Evolutionary conservation across 495 filamentous ascomycete genomes (phyloP).

Genomic region (Tetracladium setigerum): DNA sequence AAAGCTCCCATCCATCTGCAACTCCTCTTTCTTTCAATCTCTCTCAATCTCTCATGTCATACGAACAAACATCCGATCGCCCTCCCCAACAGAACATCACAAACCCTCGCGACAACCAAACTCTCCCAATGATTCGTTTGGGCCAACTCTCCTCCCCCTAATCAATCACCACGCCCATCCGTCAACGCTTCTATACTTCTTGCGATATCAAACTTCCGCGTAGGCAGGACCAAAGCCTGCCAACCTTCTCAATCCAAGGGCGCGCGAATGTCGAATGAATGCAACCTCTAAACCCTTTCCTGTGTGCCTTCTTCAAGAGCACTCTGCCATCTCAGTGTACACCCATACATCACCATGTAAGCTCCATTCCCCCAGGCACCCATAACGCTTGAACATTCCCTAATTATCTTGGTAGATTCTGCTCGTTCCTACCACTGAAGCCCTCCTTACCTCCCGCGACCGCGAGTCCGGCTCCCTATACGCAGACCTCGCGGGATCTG

Average conservation of each 20-base stretch:
- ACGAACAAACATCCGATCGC: no score
- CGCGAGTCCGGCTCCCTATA: slow-evolving; percentile 72
- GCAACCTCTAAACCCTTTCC: slow-evolving; percentile 98
- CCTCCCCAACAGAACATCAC: no score
- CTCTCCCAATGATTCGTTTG: slow-evolving; percentile 7
- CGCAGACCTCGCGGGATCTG: slow-evolving; percentile 72
- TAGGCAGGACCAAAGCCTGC: slow-evolving; percentile 16
- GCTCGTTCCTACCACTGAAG: slow-evolving; percentile 88
- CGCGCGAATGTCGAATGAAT: slow-evolving; percentile 55
- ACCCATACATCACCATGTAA: slow-evolving; percentile 82
- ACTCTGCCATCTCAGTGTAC: slow-evolving; percentile 86
- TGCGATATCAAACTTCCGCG: slow-evolving; percentile 7
- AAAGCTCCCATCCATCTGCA: no score
- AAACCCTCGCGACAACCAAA: background rate
- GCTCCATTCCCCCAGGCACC: slow-evolving; percentile 16
- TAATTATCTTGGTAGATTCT: slow-evolving; percentile 51
- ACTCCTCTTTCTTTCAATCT: no score
- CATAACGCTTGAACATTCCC: slow-evolving; percentile 6
- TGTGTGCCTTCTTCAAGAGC: slow-evolving; percentile 97
- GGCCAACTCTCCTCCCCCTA: background rate
- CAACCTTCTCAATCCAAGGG: slow-evolving; percentile 14
- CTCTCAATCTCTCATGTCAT: no score
- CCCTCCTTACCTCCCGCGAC: slow-evolving; percentile 81
- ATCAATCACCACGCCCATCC: background rate
- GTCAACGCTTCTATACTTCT: background rate